Evolutionary conservation across 2,329 filamentous ascomycete species (phyloP).

Genomic region (Fusarium sp.): DNA sequence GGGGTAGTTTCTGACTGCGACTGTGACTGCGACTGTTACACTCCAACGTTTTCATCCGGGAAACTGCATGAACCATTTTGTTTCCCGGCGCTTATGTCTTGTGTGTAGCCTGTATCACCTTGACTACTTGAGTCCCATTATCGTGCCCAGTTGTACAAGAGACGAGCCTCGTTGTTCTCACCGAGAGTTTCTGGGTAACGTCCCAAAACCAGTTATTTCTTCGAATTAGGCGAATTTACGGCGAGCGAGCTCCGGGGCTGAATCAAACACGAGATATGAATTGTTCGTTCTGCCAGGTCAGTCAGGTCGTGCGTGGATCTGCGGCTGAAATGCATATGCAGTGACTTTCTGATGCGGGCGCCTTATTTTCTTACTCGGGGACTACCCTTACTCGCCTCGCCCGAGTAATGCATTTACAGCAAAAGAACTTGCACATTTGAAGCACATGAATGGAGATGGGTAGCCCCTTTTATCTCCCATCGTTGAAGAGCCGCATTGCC

Average conservation of each 20-base stretch:
- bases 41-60: not conserved
- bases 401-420: not conserved
- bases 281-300: not conserved
- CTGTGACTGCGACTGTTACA: not conserved
- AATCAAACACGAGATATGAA: not conserved
- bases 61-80: slow-evolving; percentile 6
- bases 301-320: not conserved
- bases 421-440: not conserved
- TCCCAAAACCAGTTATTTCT: not conserved
- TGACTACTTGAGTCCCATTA: not conserved
- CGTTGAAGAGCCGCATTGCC: not conserved
- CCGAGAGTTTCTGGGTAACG: not conserved
- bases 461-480: not conserved
- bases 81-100: not conserved
- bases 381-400: not conserved
- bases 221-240: not conserved
- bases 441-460: not conserved
- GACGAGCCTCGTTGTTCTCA: not conserved
- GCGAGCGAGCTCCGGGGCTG: not conserved
- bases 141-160: not conserved
- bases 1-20: not conserved
- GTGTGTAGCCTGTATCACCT: not conserved
- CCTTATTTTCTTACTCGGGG: not conserved
- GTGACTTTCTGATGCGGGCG: not conserved
- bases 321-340: not conserved